Conservation (phyloP, 495 filamentous ascomycete genomes). For the Neurospora sp. region DNA sequence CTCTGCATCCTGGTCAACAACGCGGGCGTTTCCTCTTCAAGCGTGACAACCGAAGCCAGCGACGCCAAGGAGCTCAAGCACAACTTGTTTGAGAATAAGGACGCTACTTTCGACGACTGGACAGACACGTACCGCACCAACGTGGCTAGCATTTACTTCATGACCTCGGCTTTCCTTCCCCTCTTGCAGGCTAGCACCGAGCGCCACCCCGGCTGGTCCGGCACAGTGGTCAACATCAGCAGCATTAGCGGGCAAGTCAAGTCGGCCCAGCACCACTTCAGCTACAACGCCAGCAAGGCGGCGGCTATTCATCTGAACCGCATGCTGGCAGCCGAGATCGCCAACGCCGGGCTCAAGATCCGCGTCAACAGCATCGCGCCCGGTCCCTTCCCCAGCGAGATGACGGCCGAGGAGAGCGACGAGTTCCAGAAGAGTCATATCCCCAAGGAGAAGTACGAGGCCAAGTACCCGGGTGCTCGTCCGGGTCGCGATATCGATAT, state of each 20-base stretch:
- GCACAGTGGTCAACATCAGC: slow-evolving; percentile 50
- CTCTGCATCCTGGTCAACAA: slow-evolving; percentile 76
- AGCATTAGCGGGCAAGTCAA: slow-evolving; percentile 48
- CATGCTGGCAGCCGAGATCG: slow-evolving; percentile 31
- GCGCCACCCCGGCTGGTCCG: slow-evolving; percentile 38
- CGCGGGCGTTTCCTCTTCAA: slow-evolving; percentile 53
- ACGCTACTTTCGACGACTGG: slow-evolving; percentile 53
- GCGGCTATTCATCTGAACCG: slow-evolving; percentile 62
- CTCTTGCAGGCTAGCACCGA: slow-evolving; percentile 35
- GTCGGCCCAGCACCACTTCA: slow-evolving; percentile 61
- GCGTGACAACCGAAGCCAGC: slow-evolving; percentile 50
- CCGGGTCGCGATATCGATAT: slow-evolving; percentile 68
- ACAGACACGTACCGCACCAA: slow-evolving; percentile 63
- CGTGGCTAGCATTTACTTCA: slow-evolving; percentile 58
- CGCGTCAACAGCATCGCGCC: slow-evolving; percentile 64
- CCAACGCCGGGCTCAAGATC: slow-evolving; percentile 38
- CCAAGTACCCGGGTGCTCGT: slow-evolving; percentile 47
- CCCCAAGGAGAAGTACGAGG: slow-evolving; percentile 48
- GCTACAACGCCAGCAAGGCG: slow-evolving; percentile 65
- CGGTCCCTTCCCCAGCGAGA: slow-evolving; percentile 64
- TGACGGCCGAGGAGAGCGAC: slow-evolving; percentile 50
- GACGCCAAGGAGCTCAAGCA: slow-evolving; percentile 39
- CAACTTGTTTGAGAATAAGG: slow-evolving; percentile 32
- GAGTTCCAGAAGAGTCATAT: slow-evolving; percentile 55
- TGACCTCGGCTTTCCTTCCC: slow-evolving; percentile 33